Percentiles rank a stretch among this genome's conserved stretches.
Evolutionary conservation across 257 asterid genomes (phyloP).

Genomic region (Leptodermis oblonga): DNA sequence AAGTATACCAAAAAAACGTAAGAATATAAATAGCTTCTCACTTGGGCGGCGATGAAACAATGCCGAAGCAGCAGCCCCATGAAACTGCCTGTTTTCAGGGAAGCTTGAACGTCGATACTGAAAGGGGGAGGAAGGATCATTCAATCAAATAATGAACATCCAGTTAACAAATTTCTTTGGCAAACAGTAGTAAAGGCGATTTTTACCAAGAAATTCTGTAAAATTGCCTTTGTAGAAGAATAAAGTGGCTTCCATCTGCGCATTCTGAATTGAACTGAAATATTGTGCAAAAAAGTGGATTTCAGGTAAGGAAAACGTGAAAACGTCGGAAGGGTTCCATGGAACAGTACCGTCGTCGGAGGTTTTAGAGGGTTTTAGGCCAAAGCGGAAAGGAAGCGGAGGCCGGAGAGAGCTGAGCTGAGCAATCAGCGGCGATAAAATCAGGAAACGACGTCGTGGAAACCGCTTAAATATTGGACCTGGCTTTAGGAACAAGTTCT

Average conservation of each 20-base stretch:
- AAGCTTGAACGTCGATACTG: slow-evolving; percentile 30
- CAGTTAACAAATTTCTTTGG: neutral
- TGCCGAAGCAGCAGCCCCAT: slow-evolving; percentile 30
- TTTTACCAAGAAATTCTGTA: slow-evolving; percentile 43
- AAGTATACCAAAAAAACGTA: neutral
- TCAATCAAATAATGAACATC: neutral
- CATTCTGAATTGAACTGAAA: slow-evolving; percentile 19
- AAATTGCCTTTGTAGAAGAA: slow-evolving; percentile 31
- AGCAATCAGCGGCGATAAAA: neutral
- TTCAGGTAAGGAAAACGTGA: neutral
- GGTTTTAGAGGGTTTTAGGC: neutral
- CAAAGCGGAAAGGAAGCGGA: neutral
- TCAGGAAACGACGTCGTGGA: neutral
- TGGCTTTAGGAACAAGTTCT: neutral
- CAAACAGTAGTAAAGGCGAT: neutral
- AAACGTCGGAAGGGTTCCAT: neutral
- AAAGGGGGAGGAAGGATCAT: neutral
- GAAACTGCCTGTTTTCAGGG: slow-evolving; percentile 23
- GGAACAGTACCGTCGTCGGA: neutral
- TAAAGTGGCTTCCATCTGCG: slow-evolving; percentile 32
- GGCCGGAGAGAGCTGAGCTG: neutral
- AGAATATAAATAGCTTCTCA: slow-evolving; percentile 26
- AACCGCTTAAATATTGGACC: neutral
- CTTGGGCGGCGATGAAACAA: slow-evolving; percentile 36
- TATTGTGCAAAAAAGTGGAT: neutral